A percentile compares a stretch with the other conserved stretches of the same genome.
Evolutionary conservation across 2,329 filamentous ascomycete species (phyloP).

Genomic region (Botrytis elliptica): DNA sequence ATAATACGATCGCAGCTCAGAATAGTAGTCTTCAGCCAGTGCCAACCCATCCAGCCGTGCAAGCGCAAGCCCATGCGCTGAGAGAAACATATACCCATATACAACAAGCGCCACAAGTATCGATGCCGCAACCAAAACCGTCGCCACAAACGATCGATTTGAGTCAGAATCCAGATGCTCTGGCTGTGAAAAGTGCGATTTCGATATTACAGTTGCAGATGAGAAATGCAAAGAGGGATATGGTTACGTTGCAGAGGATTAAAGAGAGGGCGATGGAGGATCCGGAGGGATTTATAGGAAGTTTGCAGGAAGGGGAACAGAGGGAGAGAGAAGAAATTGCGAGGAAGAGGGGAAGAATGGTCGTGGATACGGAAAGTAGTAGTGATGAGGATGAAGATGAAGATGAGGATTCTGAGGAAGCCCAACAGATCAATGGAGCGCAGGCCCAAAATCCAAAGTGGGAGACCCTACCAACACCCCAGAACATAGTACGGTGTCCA

Average conservation of each 20-base stretch:
- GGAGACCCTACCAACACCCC: slow-evolving; percentile 68
- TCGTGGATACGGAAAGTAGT: slow-evolving; percentile 12
- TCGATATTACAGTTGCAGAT: slow-evolving; percentile 84
- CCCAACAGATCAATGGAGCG: slow-evolving; percentile 2
- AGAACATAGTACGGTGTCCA: slow-evolving; percentile 81
- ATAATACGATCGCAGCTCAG: not conserved
- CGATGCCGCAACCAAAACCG: slow-evolving; percentile 44
- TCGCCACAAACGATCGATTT: slow-evolving; percentile 56
- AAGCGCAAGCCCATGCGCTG: slow-evolving; percentile 27
- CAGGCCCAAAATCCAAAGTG: slow-evolving; percentile 45
- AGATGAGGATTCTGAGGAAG: slow-evolving; percentile 27
- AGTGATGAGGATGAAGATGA: slow-evolving; percentile 25
- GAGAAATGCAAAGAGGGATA: slow-evolving; percentile 72
- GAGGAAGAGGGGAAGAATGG: slow-evolving; percentile 36
- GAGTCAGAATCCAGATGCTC: slow-evolving; percentile 74
- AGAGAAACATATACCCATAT: slow-evolving; percentile 45
- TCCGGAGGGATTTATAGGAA: slow-evolving; percentile 69
- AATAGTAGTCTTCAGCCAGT: not conserved
- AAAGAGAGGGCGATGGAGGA: slow-evolving; percentile 69
- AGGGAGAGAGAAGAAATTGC: slow-evolving; percentile 35
- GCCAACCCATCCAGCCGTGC: slow-evolving; percentile 15
- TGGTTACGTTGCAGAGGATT: slow-evolving; percentile 65
- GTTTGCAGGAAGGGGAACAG: slow-evolving; percentile 63
- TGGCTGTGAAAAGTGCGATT: slow-evolving; percentile 82
- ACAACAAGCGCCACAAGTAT: slow-evolving; percentile 43